Base-by-base conservation (phyloP, 164 flowering plant species). In the Sedum album region DNA sequence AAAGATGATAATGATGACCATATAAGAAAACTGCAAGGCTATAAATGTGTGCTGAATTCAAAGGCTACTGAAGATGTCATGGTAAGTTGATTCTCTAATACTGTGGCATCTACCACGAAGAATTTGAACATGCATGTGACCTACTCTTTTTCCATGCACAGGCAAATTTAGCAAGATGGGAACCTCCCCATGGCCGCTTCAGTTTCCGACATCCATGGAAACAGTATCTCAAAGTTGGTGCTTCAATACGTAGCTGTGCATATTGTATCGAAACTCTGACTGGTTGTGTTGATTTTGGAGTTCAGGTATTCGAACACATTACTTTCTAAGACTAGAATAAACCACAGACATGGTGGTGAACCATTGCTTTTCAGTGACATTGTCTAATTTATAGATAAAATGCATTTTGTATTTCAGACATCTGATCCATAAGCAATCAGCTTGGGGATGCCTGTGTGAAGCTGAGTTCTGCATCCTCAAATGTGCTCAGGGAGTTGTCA, bases 131-230 rank as follows among this genome's bases (percentile, higher is more conserved):
- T 28, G 26, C 25, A 26, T 23, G 25, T 25, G 1, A 18, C 5
- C 20, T 10, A 1, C 14, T 39, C 5, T 0, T 42, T 39, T 25
- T 5, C 35, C 57, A 18, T 39, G 15, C 7, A 61, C 72, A 86
- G 93, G 93, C 84, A 25, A 86, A 81, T 70, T 83, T 86, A 65
- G 89, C 90, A 0, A 80, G 80, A 82, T 91, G 95, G 95, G 97
- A 91, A 77, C 95, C 97, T 8, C 82, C 86, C 25, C 97, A 86
- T 74, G 91, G 95, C 4, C 64, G 65, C 41, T 89, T 91, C 79
- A 73, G 68, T 73, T 89, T 86, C 53, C 57, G 81, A 15, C 87
- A 91, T 77, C 97, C 97, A 72, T 91, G 95, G 97, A 82, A 84
- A 64, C 87, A 83, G 41, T 91, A 91, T 78, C 79, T 84, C 61